Percentiles rank a stretch among this genome's conserved stretches.
phyloP scores from a whole-genome alignment of 1,284 basidiomycete species.

The Ganoderma resinaceum region DNA sequence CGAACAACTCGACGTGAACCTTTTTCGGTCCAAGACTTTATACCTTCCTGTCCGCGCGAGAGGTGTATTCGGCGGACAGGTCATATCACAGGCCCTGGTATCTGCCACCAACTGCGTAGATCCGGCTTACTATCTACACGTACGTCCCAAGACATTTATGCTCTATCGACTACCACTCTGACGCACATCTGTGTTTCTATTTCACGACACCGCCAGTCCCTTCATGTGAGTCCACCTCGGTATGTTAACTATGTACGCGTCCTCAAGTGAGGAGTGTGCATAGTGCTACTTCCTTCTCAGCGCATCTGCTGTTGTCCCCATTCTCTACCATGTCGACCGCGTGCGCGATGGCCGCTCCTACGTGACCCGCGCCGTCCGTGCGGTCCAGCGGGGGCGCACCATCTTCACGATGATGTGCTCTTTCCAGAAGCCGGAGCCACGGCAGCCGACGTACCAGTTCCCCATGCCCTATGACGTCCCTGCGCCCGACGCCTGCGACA shows the following conservation, averaged over 20 bases:
- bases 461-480: conserved; percentile 64
- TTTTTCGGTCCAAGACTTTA: conserved; percentile 79
- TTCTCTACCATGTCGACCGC: conserved; percentile 88
- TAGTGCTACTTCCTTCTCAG: conserved; percentile 86
- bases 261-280: background rate
- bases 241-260: background rate
- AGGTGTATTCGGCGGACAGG: conserved; percentile 91
- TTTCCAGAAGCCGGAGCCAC: conserved; percentile 83
- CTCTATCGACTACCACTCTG: background rate
- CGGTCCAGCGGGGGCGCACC: conserved; percentile 75
- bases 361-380: conserved; percentile 76
- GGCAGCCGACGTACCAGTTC: conserved; percentile 73
- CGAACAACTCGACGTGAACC: conserved; percentile 79
- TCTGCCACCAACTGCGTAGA: conserved; percentile 81
- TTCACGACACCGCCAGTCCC: conserved; percentile 51
- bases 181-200: conserved; percentile 7
- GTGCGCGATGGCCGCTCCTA: conserved; percentile 84
- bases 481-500: conserved; percentile 69
- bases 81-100: conserved; percentile 87
- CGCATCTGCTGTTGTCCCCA: conserved; percentile 79
- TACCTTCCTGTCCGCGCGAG: conserved; percentile 71
- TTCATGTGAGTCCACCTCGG: conserved; percentile 62
- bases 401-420: conserved; percentile 90
- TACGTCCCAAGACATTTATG: conserved; percentile 44
- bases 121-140: conserved; percentile 74